These are phyloP conservation scores for Parsonsia alboflavescens DNA, from an alignment of 257 asterid species.

Conservation along the genomic window DNA sequence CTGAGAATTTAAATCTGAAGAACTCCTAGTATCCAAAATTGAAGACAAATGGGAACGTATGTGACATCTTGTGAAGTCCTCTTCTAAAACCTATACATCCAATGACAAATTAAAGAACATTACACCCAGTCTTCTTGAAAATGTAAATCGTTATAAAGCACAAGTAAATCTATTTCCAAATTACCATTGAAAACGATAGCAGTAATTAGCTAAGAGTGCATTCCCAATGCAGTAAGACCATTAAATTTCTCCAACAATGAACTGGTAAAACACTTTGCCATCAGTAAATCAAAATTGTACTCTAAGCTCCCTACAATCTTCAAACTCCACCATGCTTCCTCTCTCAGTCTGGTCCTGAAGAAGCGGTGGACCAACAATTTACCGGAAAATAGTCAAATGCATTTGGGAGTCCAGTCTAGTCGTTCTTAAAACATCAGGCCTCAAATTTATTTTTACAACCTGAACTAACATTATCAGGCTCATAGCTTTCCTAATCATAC, in stretches of 20 bases:
- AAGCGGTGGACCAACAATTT: not conserved
- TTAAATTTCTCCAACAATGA: not conserved
- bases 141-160: not conserved
- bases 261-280: not conserved
- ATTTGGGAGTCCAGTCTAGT: not conserved
- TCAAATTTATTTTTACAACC: not conserved
- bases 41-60: slow-evolving; percentile 69
- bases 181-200: not conserved
- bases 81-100: slow-evolving; percentile 65
- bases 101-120: slow-evolving; percentile 8
- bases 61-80: slow-evolving; percentile 82
- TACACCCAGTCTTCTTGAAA: not conserved
- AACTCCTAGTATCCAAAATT: slow-evolving; percentile 30
- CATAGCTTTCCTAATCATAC: not conserved
- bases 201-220: not conserved
- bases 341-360: not conserved
- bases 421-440: not conserved
- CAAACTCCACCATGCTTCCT: not conserved
- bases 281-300: not conserved
- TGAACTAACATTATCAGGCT: not conserved
- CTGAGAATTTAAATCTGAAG: slow-evolving; percentile 25
- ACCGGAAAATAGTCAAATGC: not conserved
- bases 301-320: not conserved
- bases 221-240: not conserved
- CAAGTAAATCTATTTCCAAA: not conserved